phyloP scores from a whole-genome alignment of 345 rosid species.

The Psidium friedrichsthalianum region DNA sequence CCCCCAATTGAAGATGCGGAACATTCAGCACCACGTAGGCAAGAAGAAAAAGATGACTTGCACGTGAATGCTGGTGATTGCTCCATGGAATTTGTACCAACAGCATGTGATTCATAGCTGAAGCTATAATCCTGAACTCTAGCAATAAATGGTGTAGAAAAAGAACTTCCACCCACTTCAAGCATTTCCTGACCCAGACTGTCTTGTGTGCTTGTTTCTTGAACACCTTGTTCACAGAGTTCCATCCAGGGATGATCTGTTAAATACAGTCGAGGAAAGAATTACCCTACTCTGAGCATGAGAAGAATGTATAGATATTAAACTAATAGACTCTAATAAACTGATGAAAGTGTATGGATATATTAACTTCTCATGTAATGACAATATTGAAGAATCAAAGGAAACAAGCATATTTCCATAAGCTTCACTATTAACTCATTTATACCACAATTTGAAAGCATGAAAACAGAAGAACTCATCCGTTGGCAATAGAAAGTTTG shows the following conservation, averaged over 20 bases:
- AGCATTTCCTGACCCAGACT: slow-evolving; percentile 19
- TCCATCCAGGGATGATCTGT: slow-evolving; percentile 75
- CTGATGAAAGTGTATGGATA: neutral
- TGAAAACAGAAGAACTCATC: neutral
- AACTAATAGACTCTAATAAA: neutral
- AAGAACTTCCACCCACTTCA: slow-evolving; percentile 28
- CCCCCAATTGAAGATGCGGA: slow-evolving; percentile 21
- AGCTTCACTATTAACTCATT: neutral
- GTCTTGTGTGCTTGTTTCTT: slow-evolving; percentile 20
- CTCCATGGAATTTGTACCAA: slow-evolving; percentile 6
- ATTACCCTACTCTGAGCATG: neutral
- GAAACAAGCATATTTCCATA: neutral
- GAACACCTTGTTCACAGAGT: slow-evolving; percentile 19
- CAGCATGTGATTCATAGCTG: slow-evolving; percentile 13
- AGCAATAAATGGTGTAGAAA: slow-evolving; percentile 20
- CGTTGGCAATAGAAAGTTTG: neutral
- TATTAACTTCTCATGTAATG: neutral
- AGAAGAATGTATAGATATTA: neutral
- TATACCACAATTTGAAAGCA: neutral
- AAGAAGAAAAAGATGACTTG: slow-evolving; percentile 52
- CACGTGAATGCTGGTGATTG: slow-evolving; percentile 24
- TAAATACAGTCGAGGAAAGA: slow-evolving; percentile 1
- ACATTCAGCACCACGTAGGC: slow-evolving; percentile 14
- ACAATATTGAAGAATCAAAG: neutral
- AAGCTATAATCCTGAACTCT: slow-evolving; percentile 57